Evolutionary conservation across 2,329 filamentous ascomycete genomes (phyloP).

Genomic region (Cladobotryum protrusum): DNA sequence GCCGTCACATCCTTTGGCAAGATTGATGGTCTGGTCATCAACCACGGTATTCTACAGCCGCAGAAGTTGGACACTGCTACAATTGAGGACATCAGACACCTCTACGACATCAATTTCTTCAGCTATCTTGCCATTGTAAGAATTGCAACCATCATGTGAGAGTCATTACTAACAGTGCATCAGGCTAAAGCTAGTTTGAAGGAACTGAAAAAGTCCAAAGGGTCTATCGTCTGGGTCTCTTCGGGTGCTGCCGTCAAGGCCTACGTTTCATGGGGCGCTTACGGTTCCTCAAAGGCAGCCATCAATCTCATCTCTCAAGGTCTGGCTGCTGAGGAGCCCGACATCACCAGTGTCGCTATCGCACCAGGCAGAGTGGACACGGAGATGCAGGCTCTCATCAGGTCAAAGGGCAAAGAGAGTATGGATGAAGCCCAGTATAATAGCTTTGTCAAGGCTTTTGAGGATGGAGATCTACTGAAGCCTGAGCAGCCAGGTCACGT

Average conservation of each 20-base stretch:
- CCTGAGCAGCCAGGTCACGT: constrained; percentile 82
- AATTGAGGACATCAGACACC: constrained; percentile 66
- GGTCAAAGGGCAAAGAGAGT: constrained; percentile 48
- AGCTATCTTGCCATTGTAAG: constrained; percentile 71
- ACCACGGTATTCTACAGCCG: constrained; percentile 78
- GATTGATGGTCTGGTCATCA: constrained; percentile 78
- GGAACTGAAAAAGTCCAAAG: constrained; percentile 60
- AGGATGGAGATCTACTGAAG: constrained; percentile 64
- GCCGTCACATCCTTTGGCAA: constrained; percentile 62
- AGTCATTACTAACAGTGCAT: constrained; percentile 4
- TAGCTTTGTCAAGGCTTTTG: constrained; percentile 63
- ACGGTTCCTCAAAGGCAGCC: constrained; percentile 78
- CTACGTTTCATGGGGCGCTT: constrained; percentile 71
- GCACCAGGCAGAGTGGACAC: constrained; percentile 81
- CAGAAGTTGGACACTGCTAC: constrained; percentile 63
- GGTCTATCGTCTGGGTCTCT: constrained; percentile 70
- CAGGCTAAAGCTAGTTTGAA: constrained; percentile 67
- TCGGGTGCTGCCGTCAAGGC: constrained; percentile 66
- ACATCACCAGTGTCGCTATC: constrained; percentile 66
- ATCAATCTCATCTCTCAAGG: constrained; percentile 73
- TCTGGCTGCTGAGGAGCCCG: constrained; percentile 68
- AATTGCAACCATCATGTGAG: neutral
- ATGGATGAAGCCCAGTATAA: constrained; percentile 56
- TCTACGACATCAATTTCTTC: constrained; percentile 83
- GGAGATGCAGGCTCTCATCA: constrained; percentile 79